Evolutionary conservation across 1,139 yeast species (phyloP), one percentile per base, ranked within the genome.

Genomic region (Pichia sp.): DNA sequence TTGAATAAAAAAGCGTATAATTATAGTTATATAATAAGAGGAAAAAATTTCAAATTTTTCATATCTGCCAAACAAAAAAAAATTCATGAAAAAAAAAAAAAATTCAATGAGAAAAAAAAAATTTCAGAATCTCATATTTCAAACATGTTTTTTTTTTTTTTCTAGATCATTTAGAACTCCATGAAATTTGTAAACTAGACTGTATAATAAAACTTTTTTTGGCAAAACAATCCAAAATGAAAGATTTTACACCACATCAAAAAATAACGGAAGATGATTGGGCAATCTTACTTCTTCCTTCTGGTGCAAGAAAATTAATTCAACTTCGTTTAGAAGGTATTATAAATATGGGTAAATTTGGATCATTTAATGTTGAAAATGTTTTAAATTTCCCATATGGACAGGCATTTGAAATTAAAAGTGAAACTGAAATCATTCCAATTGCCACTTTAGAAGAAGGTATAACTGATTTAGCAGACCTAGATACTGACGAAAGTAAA

Each of bases 281-380:
- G 73, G 87, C 82, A 0, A 69, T 90, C 58, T 67, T 92, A 38
- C 74, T 82, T 45, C 71, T 89, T 49, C 97, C 97, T 1, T 87
- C 96, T 1, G 86, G 82, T 46, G 85, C 86, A 48, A 66, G 82
- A 59, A 85, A 85, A 61, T 73, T 89, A 35, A 80, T 85, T 22
- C 80, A 82, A 57, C 68, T 89, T 50, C 74, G 72, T 44, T 73
- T 77, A 2, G 80, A 77, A 34, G 79, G 82, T 0, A 64, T 76
- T 8, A 73, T 92, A 16, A 79, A 80, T 49, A 70, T 94, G 55
- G 98, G 98, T 2, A 92, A 92, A 65, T 94, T 92, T 66, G 99
- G 98, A 9, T 71, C 82, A 1, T 92, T 94, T 65, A 70, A 75
- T 40, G 88, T 85, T 6, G 78, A 82, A 56, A 84, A 80, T 48